phyloP scores from a whole-genome alignment of 2,329 filamentous ascomycete species.

The Arthrocladium fulminans region DNA sequence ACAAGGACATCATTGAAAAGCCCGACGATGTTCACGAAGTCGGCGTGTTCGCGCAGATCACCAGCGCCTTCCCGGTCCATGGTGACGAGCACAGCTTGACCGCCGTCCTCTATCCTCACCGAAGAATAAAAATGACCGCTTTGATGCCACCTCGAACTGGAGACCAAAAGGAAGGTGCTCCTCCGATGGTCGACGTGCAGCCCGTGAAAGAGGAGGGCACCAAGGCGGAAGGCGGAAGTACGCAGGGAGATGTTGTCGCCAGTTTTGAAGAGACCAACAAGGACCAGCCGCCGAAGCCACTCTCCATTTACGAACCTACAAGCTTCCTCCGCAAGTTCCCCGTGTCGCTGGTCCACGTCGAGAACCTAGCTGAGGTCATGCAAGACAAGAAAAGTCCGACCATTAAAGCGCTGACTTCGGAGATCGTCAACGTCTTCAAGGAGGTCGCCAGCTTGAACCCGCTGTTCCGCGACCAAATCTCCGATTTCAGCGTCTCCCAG shows the following conservation, averaged over 20 bases:
- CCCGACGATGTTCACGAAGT: slow-evolving; percentile 89
- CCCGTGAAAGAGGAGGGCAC: slow-evolving; percentile 41
- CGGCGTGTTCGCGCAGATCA: slow-evolving; percentile 95
- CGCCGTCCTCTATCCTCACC: slow-evolving; percentile 90
- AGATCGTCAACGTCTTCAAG: slow-evolving; percentile 98
- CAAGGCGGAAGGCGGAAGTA: slow-evolving; percentile 45
- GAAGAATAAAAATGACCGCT: slow-evolving; percentile 81
- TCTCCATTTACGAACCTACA: slow-evolving; percentile 69
- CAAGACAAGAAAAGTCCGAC: slow-evolving; percentile 83
- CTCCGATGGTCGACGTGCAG: slow-evolving; percentile 33
- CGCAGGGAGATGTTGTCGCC: slow-evolving; percentile 88
- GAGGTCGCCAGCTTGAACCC: slow-evolving; percentile 90
- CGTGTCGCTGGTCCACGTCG: slow-evolving; percentile 89
- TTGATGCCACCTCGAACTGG: slow-evolving; percentile 57
- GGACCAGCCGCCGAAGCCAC: slow-evolving; percentile 40
- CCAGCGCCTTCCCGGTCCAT: slow-evolving; percentile 84
- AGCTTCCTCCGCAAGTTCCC: slow-evolving; percentile 85
- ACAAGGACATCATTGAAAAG: slow-evolving; percentile 87
- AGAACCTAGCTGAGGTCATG: slow-evolving; percentile 81
- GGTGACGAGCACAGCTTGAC: slow-evolving; percentile 80
- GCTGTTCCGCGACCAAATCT: slow-evolving; percentile 93
- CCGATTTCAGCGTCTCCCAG: slow-evolving; percentile 91
- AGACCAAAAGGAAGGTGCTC: slow-evolving; percentile 26
- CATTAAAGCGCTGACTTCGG: slow-evolving; percentile 85
- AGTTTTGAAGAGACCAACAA: slow-evolving; percentile 85